Evolutionary conservation across 2,329 filamentous ascomycete genomes (phyloP).

Genomic region (Colletotrichum liriopes): DNA sequence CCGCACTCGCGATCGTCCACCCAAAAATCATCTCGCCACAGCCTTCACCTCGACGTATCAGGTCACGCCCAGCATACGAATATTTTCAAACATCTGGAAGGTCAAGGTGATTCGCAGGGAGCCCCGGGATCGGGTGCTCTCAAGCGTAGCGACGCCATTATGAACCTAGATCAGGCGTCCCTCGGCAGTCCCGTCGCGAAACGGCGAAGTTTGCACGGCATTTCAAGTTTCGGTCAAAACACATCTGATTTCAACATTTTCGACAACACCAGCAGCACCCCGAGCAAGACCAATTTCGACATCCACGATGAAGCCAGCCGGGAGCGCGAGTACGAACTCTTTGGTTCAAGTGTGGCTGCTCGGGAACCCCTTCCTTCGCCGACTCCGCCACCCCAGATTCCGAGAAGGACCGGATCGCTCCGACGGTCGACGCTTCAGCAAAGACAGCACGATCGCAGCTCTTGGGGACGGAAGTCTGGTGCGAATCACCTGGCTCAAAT

Average conservation of each 20-base stretch:
- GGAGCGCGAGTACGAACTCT: slow-evolving; percentile 72
- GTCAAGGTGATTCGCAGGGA: slow-evolving; percentile 63
- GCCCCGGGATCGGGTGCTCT: slow-evolving; percentile 78
- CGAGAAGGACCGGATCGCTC: slow-evolving; percentile 82
- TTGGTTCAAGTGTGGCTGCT: slow-evolving; percentile 51
- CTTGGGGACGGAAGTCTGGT: slow-evolving; percentile 72
- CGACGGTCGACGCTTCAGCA: slow-evolving; percentile 92
- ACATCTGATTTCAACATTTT: slow-evolving; percentile 82
- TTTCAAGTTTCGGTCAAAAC: slow-evolving; percentile 69
- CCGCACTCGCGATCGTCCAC: slow-evolving; percentile 60
- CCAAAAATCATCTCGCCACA: slow-evolving; percentile 68
- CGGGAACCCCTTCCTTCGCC: slow-evolving; percentile 61
- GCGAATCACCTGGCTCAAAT: slow-evolving; percentile 69
- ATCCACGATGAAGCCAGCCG: slow-evolving; percentile 57
- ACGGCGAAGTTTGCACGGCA: slow-evolving; percentile 87
- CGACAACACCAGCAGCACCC: slow-evolving; percentile 68
- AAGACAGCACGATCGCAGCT: slow-evolving; percentile 79
- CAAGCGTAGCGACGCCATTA: slow-evolving; percentile 91
- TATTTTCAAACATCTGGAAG: slow-evolving; percentile 67
- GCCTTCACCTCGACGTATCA: slow-evolving; percentile 71
- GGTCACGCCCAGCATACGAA: slow-evolving; percentile 65
- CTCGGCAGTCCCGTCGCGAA: slow-evolving; percentile 92
- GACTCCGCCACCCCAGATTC: slow-evolving; percentile 68
- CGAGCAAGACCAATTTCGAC: slow-evolving; percentile 61
- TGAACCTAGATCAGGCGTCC: slow-evolving; percentile 86